Conservation (phyloP, 371 early-diverging fungal genomes). For the Smittium culicis region DNA sequence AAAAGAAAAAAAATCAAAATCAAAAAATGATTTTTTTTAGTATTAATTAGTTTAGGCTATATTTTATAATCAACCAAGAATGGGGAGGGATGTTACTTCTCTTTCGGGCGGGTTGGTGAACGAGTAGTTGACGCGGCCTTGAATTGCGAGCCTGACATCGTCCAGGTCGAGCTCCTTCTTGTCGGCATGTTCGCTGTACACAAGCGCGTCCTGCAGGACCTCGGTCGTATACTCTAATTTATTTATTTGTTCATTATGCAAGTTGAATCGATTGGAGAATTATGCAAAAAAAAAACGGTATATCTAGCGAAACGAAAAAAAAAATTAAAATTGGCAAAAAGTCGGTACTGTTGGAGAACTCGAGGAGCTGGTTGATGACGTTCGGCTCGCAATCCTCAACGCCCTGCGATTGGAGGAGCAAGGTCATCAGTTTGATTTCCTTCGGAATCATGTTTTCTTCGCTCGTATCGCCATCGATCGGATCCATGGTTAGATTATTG, state of each 20-base stretch:
- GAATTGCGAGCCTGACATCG: conserved; percentile 88
- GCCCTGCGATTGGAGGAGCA: conserved; percentile 81
- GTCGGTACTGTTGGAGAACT: conserved; percentile 74
- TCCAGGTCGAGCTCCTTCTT: conserved; percentile 67
- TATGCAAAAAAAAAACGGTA: too few relatives aligned
- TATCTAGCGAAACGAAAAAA: too few relatives aligned
- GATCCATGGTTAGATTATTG: neutral
- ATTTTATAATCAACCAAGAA: too few relatives aligned
- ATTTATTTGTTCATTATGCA: conserved; percentile 4
- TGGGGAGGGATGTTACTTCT: conserved; percentile 54
- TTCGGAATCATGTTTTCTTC: conserved; percentile 40
- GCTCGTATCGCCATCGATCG: neutral
- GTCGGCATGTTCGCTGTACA: conserved; percentile 88
- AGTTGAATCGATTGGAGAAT: neutral
- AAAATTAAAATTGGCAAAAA: too few relatives aligned
- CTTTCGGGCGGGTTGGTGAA: conserved; percentile 81
- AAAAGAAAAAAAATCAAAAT: too few relatives aligned
- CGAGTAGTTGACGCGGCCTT: conserved; percentile 74
- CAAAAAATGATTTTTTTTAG: too few relatives aligned
- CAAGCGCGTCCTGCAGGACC: conserved; percentile 83
- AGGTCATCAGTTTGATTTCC: conserved; percentile 82
- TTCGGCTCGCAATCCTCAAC: conserved; percentile 93
- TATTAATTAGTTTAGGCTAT: too few relatives aligned
- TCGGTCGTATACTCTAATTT: conserved; percentile 78
- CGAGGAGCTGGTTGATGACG: conserved; percentile 90